Base-by-base conservation (phyloP, 139 green algal genomes). In the Astrephomene gubernaculifera region DNA sequence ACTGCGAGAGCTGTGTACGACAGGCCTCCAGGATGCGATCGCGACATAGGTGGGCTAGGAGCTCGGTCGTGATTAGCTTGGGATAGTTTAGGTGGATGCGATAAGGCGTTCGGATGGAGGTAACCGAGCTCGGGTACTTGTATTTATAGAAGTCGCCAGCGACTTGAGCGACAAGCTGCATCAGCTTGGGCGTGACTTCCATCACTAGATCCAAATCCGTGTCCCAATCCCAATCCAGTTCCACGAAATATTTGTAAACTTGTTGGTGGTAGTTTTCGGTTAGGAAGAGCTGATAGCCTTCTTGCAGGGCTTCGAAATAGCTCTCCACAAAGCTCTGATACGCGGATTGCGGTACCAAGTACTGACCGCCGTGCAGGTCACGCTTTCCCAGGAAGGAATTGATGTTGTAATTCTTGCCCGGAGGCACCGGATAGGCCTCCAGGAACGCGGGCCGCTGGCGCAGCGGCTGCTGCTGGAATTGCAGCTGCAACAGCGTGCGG, bases 21-120 rank as follows among this genome's bases (percentile, higher is more conserved):
- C 63, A 80, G 12, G 38, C 53, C 33, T 71, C 79, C 25, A 89
- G 53, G 44, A 92, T 53, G 36, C 73, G 44, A 36, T 92, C 85
- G 9, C 88, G 69, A 75, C 81, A 88, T 10, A 86, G 43, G 31
- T 39, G 25, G 3, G 88, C 85, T 25, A 88, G 63, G 22, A 86
- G 80, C 79, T 93, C 89, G 0, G 88, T 91, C 54, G 88, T 92
- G 21, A 91, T 67, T 41, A 93, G 71, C 24, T 67, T 43, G 0
- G 91, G 89, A 63, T 88, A 94, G 81, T 91, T 93, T 31, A 94
- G 38, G 83, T 94, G 91, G 29, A 94, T 52, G 64, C 92, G 91
- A 81, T 89, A 91, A 25, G 87, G 87, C 14, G 88, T 93, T 52
- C 90, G 86, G 70, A 92, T 91, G 63, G 86, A 90, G 19, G 82